Conservation (phyloP, 129 eudicot genomes). For the Rutidosis leptorrhynchoides region DNA sequence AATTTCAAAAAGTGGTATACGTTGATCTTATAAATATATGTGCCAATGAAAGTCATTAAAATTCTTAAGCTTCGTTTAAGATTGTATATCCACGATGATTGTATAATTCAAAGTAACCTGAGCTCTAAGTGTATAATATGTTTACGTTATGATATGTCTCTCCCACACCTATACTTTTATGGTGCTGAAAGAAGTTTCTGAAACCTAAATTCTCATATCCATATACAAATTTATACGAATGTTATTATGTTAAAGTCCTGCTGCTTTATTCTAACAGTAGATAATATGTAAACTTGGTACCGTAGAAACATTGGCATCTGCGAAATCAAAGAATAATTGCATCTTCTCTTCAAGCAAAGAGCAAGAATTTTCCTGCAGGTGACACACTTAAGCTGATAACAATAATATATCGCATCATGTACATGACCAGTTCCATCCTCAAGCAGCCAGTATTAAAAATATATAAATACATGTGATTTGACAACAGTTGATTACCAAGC, state of each 20-base stretch:
- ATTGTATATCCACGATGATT: not conserved
- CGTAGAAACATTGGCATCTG: slow-evolving; percentile 40
- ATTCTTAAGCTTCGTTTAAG: not conserved
- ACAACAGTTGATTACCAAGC: slow-evolving; percentile 40
- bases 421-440: slow-evolving; percentile 10
- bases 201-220: too few relatives aligned
- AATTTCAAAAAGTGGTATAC: not conserved
- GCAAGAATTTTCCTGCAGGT: slow-evolving; percentile 50
- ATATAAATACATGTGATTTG: slow-evolving; percentile 9
- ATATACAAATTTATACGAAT: too few relatives aligned
- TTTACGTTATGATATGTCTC: not conserved
- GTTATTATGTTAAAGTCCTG: too few relatives aligned
- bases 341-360: slow-evolving; percentile 38
- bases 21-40: slow-evolving; percentile 17
- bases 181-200: too few relatives aligned
- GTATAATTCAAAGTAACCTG: not conserved
- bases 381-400: slow-evolving; percentile 27
- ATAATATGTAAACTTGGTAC: slow-evolving; percentile 33
- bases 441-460: slow-evolving; percentile 1
- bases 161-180: too few relatives aligned
- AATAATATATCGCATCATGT: slow-evolving; percentile 8
- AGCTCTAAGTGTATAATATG: not conserved
- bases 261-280: not conserved
- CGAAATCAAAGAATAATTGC: slow-evolving; percentile 43
- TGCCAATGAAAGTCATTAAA: not conserved